Percentiles rank a stretch among this genome's conserved stretches.
phyloP scores from a whole-genome alignment of 495 filamentous ascomycete species.

The Penicillium goetzii region DNA sequence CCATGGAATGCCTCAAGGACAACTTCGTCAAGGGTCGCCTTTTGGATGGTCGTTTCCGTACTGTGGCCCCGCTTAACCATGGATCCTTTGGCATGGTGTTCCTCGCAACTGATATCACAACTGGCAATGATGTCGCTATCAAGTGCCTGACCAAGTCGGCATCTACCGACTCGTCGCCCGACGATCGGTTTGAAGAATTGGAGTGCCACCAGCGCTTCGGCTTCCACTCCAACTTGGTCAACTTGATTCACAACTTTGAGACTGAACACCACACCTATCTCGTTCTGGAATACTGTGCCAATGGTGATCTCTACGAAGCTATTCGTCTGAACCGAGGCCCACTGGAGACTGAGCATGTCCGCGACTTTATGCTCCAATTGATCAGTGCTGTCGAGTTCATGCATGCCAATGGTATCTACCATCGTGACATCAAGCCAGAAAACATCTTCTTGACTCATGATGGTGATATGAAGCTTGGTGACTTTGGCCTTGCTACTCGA shows the following conservation, averaged over 20 bases:
- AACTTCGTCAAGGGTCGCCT: constrained; percentile 72
- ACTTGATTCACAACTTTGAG: constrained; percentile 88
- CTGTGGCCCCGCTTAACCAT: constrained; percentile 92
- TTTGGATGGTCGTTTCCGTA: constrained; percentile 84
- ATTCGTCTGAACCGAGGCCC: constrained; percentile 88
- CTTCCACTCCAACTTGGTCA: constrained; percentile 89
- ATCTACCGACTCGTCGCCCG: constrained; percentile 58
- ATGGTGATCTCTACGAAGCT: constrained; percentile 95
- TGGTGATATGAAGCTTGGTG: constrained; percentile 92
- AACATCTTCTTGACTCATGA: constrained; percentile 92
- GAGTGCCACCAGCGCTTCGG: constrained; percentile 77
- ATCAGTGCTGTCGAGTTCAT: constrained; percentile 88
- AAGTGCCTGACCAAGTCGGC: constrained; percentile 86
- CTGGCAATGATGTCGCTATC: constrained; percentile 81
- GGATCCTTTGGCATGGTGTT: constrained; percentile 99
- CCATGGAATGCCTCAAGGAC: constrained; percentile 81
- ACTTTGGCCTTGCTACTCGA: constrained; percentile 89
- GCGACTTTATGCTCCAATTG: constrained; percentile 94
- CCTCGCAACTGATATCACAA: constrained; percentile 77
- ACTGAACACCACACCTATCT: constrained; percentile 87
- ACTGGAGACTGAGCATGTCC: constrained; percentile 91
- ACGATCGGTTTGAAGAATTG: constrained; percentile 88
- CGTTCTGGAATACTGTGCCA: constrained; percentile 94
- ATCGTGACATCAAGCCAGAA: constrained; percentile 99
- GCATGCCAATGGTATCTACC: constrained; percentile 88